phyloP scores from a whole-genome alignment of 164 flowering plant species.

The Magnolia changhungtana region DNA sequence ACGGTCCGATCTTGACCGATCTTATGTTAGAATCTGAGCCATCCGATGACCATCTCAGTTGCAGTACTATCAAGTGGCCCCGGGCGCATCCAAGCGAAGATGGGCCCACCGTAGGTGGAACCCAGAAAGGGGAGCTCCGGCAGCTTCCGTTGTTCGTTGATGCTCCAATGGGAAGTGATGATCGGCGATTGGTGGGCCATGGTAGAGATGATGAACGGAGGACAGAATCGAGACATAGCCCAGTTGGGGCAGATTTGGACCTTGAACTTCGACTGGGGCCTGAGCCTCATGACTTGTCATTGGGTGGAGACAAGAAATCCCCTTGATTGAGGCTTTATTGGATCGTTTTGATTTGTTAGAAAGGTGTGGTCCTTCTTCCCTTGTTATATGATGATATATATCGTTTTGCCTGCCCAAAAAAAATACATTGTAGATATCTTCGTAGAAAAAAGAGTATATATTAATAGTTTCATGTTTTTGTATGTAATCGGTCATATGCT shows the following conservation, averaged over 20 bases:
- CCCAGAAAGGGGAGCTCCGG: constrained; percentile 6
- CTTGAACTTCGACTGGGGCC: constrained; percentile 57
- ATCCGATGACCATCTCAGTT: background rate
- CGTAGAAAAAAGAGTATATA: background rate
- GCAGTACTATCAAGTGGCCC: constrained; percentile 4
- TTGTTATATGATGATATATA: background rate
- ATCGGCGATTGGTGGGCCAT: constrained; percentile 1
- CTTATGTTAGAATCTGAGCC: background rate
- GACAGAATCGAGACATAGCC: constrained; percentile 7
- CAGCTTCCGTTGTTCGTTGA: constrained; percentile 31
- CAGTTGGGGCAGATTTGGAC: constrained; percentile 26
- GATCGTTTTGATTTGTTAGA: background rate
- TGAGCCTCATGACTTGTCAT: constrained; percentile 22
- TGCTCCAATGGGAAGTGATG: constrained; percentile 5
- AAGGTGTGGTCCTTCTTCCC: background rate
- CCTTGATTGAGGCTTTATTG: constrained; percentile 13
- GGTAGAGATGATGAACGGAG: constrained; percentile 5
- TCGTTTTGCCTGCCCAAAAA: background rate
- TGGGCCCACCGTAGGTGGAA: constrained; percentile 1
- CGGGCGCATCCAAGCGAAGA: background rate
- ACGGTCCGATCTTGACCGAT: background rate
- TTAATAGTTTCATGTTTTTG: background rate
- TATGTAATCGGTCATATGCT: background rate
- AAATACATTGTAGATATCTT: too few relatives aligned
- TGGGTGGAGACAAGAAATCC: constrained; percentile 21